Evolutionary conservation across 352 stramenopile species (phyloP).

Genomic region (Pythium periplocum): DNA sequence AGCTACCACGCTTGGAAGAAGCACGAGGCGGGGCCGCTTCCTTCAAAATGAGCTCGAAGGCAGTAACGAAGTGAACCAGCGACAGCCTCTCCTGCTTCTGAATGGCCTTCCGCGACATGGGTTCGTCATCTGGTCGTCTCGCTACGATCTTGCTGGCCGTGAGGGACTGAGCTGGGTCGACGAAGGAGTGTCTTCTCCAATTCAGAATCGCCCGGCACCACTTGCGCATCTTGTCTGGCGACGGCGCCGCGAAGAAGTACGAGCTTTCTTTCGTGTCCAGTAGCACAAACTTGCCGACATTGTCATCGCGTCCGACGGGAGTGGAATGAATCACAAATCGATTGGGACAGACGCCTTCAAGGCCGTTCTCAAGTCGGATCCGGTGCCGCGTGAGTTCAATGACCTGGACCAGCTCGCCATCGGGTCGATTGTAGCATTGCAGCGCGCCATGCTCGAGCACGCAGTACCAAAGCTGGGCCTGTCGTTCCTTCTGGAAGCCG

Average conservation of each 20-base stretch:
- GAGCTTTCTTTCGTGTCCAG: conserved; percentile 25
- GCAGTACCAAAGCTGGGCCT: conserved; percentile 52
- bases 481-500: conserved; percentile 35
- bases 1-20: too few relatives aligned
- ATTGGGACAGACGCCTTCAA: conserved; percentile 56
- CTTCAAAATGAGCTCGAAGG: conserved; percentile 14
- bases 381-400: conserved; percentile 62
- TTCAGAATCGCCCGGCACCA: conserved; percentile 73
- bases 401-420: conserved; percentile 28
- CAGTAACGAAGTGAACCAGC: conserved; percentile 16
- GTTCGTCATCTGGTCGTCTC: not conserved
- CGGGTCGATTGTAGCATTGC: conserved; percentile 36
- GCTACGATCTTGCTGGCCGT: not conserved
- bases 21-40: too few relatives aligned
- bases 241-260: conserved; percentile 45
- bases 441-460: conserved; percentile 66
- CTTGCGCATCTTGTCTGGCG: conserved; percentile 45
- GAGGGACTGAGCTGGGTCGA: conserved; percentile 28
- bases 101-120: not conserved
- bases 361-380: conserved; percentile 46
- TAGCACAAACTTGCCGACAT: conserved; percentile 33
- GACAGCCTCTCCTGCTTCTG: conserved; percentile 9
- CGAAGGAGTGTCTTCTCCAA: conserved; percentile 62
- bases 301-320: conserved; percentile 48
- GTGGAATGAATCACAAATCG: conserved; percentile 49